These are phyloP conservation scores for Crepidotus variabilis DNA, from an alignment of 768 basidiomycete genomes.

Conservation along the genomic window DNA sequence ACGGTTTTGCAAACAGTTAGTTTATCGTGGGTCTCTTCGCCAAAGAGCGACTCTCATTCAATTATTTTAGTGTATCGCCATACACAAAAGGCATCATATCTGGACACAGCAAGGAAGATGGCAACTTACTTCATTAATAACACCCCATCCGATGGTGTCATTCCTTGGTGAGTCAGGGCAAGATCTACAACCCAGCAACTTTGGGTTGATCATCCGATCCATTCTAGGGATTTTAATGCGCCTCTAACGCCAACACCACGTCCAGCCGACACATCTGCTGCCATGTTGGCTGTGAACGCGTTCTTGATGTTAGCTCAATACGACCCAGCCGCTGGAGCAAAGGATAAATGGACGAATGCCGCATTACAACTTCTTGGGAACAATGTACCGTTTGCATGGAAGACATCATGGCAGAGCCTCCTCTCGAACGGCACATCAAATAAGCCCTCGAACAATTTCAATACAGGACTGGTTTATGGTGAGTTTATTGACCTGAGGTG, in stretches of 20 bases:
- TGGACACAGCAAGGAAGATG: slow-evolving; percentile 53
- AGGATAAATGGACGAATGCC: slow-evolving; percentile 39
- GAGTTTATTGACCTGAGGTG: slow-evolving; percentile 8
- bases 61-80: slow-evolving; percentile 49
- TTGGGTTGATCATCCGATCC: slow-evolving; percentile 1
- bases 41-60: neutral
- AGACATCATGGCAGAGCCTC: slow-evolving; percentile 58
- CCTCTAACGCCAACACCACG: slow-evolving; percentile 39
- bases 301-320: slow-evolving; percentile 52
- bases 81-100: slow-evolving; percentile 46
- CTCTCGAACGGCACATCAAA: slow-evolving; percentile 67
- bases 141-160: slow-evolving; percentile 55
- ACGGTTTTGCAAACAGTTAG: slow-evolving; percentile 68
- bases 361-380: slow-evolving; percentile 49
- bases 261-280: slow-evolving; percentile 69
- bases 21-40: slow-evolving; percentile 4
- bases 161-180: slow-evolving; percentile 51
- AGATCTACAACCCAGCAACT: neutral
- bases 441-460: slow-evolving; percentile 47
- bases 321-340: slow-evolving; percentile 29
- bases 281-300: slow-evolving; percentile 57
- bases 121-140: slow-evolving; percentile 59
- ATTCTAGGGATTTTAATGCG: slow-evolving; percentile 68
- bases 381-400: slow-evolving; percentile 53
- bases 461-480: slow-evolving; percentile 58